phyloP scores from a whole-genome alignment of 805 yeast genomes.

The Starmerella etchellsii region DNA sequence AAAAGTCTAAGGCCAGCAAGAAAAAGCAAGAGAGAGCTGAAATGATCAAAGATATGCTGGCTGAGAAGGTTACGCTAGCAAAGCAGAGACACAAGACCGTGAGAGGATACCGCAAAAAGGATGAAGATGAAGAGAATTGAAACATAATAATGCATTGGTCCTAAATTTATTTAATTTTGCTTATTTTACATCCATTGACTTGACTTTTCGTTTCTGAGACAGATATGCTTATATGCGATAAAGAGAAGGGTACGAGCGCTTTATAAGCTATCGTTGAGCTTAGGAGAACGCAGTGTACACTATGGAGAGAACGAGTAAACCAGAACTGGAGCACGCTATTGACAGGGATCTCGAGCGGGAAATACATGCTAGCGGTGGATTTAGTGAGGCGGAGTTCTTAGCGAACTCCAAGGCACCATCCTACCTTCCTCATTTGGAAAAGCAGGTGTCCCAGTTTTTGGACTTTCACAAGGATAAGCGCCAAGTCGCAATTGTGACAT shows the following conservation, averaged over 20 bases:
- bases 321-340: slow-evolving; percentile 42
- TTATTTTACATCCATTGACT: no score
- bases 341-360: slow-evolving; percentile 64
- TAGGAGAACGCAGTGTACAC: no score
- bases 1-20: slow-evolving; percentile 16
- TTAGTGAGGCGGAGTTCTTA: slow-evolving; percentile 70
- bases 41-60: slow-evolving; percentile 21
- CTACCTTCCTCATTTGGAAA: slow-evolving; percentile 51
- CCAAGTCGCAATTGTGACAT: slow-evolving; percentile 69
- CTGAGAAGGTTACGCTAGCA: slow-evolving; percentile 23
- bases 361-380: slow-evolving; percentile 50
- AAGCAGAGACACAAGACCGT: slow-evolving; percentile 21
- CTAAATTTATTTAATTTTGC: no score
- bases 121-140: slow-evolving; percentile 7
- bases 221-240: no score
- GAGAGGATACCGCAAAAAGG: slow-evolving; percentile 17
- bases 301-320: slow-evolving; percentile 8
- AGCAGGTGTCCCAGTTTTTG: slow-evolving; percentile 50
- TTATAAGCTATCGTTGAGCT: no score
- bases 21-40: slow-evolving; percentile 18
- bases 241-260: no score
- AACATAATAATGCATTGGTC: not conserved
- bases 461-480: slow-evolving; percentile 34
- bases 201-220: no score
- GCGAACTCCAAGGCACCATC: slow-evolving; percentile 56